Evolutionary conservation across 2,329 filamentous ascomycete genomes (phyloP).

Genomic region (Aspergillus tanneri): DNA sequence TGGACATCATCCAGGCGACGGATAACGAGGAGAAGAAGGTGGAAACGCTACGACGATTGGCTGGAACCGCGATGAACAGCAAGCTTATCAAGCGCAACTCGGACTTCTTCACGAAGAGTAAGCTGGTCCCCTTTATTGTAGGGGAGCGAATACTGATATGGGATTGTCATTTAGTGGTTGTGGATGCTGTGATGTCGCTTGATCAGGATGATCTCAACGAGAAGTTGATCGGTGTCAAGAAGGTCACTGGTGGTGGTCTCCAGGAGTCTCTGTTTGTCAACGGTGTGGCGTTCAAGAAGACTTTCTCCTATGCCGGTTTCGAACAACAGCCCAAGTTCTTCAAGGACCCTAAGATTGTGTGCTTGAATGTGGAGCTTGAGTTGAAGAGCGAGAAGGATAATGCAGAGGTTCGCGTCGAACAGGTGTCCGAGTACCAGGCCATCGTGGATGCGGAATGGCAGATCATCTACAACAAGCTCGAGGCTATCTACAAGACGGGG

Average conservation of each 20-base stretch:
- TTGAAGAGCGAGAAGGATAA: conserved; percentile 99
- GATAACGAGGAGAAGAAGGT: conserved; percentile 80
- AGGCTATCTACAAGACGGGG: conserved; percentile 87
- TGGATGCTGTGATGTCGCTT: conserved; percentile 90
- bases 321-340: conserved; percentile 98
- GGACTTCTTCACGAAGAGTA: conserved; percentile 95
- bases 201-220: conserved; percentile 98
- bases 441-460: conserved; percentile 99
- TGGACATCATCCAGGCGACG: conserved; percentile 65
- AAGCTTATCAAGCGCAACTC: conserved; percentile 98
- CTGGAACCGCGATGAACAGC: conserved; percentile 97
- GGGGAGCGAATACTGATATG: conserved; percentile 17
- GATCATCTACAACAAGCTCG: conserved; percentile 99
- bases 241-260: conserved; percentile 91
- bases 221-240: conserved; percentile 97
- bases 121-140: conserved; percentile 1
- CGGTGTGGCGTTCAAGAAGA: conserved; percentile 99
- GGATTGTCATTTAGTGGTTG: conserved; percentile 69
- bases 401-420: conserved; percentile 94
- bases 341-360: conserved; percentile 91
- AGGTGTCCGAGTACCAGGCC: conserved; percentile 98
- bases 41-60: conserved; percentile 85
- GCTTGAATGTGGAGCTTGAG: conserved; percentile 95
- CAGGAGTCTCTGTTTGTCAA: conserved; percentile 97
- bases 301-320: conserved; percentile 97